phyloP scores from a whole-genome alignment of 2,329 filamentous ascomycete species.

The Colletotrichum acutatum region DNA sequence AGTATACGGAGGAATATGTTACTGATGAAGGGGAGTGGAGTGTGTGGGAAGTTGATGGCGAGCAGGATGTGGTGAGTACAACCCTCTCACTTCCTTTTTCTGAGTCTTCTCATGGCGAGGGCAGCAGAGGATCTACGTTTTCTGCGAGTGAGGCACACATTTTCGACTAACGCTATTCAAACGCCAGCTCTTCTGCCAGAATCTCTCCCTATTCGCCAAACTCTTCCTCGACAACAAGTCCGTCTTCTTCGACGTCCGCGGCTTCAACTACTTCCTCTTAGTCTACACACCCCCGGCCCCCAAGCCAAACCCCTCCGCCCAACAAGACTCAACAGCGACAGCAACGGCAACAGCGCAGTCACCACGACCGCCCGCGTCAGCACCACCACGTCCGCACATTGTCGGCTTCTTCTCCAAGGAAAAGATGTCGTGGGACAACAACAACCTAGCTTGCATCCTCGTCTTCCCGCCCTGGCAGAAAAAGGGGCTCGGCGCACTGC shows the following conservation, averaged over 20 bases:
- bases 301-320: slow-evolving; percentile 20
- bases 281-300: slow-evolving; percentile 72
- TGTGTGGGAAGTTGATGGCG: slow-evolving; percentile 93
- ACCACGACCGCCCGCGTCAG: too few species aligned
- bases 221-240: slow-evolving; percentile 98
- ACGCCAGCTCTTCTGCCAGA: slow-evolving; percentile 86
- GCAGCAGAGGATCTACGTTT: neutral
- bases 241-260: slow-evolving; percentile 95
- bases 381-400: slow-evolving; percentile 62
- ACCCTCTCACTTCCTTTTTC: too few species aligned
- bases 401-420: slow-evolving; percentile 99
- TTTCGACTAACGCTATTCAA: neutral
- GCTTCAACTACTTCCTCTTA: slow-evolving; percentile 94
- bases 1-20: slow-evolving; percentile 56
- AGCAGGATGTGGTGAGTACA: slow-evolving; percentile 77
- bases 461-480: slow-evolving; percentile 96
- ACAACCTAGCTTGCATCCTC: slow-evolving; percentile 96
- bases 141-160: slow-evolving; percentile 28
- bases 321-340: neutral
- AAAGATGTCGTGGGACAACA: slow-evolving; percentile 98
- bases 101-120: neutral
- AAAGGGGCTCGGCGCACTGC: slow-evolving; percentile 84
- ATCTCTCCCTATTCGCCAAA: slow-evolving; percentile 95
- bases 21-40: slow-evolving; percentile 79
- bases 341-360: too few species aligned